phyloP scores from a whole-genome alignment of 345 rosid genomes.

The Salix koriyanagi region DNA sequence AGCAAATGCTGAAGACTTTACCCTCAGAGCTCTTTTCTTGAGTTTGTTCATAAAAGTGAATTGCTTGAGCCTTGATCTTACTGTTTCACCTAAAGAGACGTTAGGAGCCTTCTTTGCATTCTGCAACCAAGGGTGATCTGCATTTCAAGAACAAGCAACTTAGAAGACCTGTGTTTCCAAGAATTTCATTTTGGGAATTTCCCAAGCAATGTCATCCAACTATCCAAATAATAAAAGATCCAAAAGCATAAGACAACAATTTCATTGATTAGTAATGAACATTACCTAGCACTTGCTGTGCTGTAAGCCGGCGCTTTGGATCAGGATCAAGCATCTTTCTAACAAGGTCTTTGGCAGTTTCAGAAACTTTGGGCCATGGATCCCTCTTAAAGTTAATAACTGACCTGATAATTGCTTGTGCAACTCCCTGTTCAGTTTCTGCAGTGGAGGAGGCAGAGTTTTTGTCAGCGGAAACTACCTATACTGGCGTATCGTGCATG shows the following conservation, averaged over 20 bases:
- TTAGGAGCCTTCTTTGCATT: constrained; percentile 34
- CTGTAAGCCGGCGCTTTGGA: constrained; percentile 27
- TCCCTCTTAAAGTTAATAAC: constrained; percentile 24
- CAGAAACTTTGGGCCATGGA: constrained; percentile 36
- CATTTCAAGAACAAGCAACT: constrained; percentile 15
- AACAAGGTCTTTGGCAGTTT: constrained; percentile 35
- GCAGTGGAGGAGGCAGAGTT: constrained; percentile 5
- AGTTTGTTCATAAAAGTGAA: constrained; percentile 36
- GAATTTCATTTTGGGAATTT: constrained; percentile 4
- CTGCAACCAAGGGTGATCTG: constrained; percentile 37
- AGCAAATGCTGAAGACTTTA: neutral
- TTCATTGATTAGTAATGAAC: neutral
- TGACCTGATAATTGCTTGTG: constrained; percentile 31
- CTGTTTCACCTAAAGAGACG: constrained; percentile 30
- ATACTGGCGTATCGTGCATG: neutral
- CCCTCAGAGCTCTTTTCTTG: constrained; percentile 40
- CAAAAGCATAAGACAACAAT: constrained; percentile 1
- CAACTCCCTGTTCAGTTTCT: constrained; percentile 39
- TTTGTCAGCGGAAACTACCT: neutral
- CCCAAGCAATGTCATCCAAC: neutral
- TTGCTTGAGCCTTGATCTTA: constrained; percentile 32
- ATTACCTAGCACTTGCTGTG: constrained; percentile 35
- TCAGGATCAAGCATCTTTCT: constrained; percentile 37
- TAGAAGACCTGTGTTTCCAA: neutral
- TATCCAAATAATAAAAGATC: neutral